Percentiles rank a stretch among this genome's conserved stretches.
Conservation (phyloP, 306 rosid genomes). For the Begonia loranthoides region DNA sequence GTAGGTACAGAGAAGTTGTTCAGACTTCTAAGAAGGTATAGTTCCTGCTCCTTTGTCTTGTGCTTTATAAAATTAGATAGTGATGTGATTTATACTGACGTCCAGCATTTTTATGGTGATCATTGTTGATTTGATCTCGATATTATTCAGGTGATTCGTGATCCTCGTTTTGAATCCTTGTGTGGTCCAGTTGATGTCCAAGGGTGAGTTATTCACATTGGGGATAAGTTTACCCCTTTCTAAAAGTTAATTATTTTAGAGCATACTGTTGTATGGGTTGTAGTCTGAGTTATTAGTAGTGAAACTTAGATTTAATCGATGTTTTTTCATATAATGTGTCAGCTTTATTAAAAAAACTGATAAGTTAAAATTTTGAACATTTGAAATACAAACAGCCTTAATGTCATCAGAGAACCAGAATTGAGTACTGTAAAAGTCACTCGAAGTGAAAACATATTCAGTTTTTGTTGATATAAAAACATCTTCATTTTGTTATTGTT, state of each 20-base stretch:
- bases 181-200: constrained; percentile 45
- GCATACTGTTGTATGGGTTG: background rate
- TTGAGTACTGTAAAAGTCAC: no score
- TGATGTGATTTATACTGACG: no score
- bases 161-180: constrained; percentile 80
- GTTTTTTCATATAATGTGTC: no score
- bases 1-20: constrained; percentile 52
- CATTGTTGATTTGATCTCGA: constrained; percentile 1
- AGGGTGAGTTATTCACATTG: constrained; percentile 28
- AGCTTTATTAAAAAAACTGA: no score
- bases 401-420: no score
- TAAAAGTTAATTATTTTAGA: background rate
- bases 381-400: no score
- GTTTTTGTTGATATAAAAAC: no score
- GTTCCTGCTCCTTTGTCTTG: no score
- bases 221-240: background rate
- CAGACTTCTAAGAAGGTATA: constrained; percentile 70
- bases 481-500: no score
- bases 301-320: background rate
- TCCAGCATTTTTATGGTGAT: background rate
- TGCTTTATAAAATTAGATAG: no score
- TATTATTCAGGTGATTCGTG: constrained; percentile 44
- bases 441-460: no score
- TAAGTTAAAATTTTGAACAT: no score
- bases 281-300: background rate